Evolutionary conservation across 139 green algal genomes (phyloP).

Genomic region (Auxenochlorella protothecoides): DNA sequence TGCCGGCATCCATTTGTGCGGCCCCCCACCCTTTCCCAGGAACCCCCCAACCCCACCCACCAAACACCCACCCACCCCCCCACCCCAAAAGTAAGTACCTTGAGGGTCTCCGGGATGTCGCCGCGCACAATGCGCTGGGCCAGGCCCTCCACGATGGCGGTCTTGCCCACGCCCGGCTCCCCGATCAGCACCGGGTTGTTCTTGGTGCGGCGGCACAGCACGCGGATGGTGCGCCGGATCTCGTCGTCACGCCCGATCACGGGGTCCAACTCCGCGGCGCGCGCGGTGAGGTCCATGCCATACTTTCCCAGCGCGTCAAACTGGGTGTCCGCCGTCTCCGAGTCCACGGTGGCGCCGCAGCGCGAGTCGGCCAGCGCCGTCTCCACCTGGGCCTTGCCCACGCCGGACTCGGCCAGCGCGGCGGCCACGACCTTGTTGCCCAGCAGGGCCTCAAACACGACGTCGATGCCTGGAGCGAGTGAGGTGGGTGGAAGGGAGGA

Average conservation of each 20-base stretch:
- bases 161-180: slow-evolving; percentile 72
- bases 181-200: slow-evolving; percentile 98
- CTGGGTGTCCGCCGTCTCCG: slow-evolving; percentile 46
- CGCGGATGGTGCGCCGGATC: slow-evolving; percentile 75
- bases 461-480: slow-evolving; percentile 39
- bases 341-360: slow-evolving; percentile 36
- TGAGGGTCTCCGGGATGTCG: slow-evolving; percentile 66
- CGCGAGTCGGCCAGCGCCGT: slow-evolving; percentile 56
- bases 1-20: no score
- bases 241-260: slow-evolving; percentile 78
- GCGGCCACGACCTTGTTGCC: slow-evolving; percentile 28
- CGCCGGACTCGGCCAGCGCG: slow-evolving; percentile 43
- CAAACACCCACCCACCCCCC: no score
- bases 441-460: slow-evolving; percentile 55
- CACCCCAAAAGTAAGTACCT: not conserved
- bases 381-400: slow-evolving; percentile 48
- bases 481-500: not conserved
- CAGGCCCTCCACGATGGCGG: slow-evolving; percentile 80
- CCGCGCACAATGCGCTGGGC: slow-evolving; percentile 76
- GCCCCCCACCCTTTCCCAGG: no score
- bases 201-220: slow-evolving; percentile 89
- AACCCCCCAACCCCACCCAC: no score
- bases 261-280: slow-evolving; percentile 81
- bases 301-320: slow-evolving; percentile 89
- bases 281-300: slow-evolving; percentile 82